Evolutionary conservation across 2,329 filamentous ascomycete species (phyloP).

Genomic region (Aphanocladium album): DNA sequence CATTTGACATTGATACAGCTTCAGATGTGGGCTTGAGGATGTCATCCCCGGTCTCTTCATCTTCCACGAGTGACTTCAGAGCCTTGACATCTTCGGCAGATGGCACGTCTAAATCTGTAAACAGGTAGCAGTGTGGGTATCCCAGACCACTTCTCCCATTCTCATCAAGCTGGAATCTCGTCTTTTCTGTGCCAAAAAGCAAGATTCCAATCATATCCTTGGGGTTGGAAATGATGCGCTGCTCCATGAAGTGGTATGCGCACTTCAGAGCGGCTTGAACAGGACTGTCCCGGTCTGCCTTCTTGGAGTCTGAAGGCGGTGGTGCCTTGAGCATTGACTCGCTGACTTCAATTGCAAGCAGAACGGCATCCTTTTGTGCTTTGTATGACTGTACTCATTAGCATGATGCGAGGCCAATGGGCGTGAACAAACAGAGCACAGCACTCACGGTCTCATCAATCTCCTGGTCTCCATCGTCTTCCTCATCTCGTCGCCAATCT

Average conservation of each 20-base stretch:
- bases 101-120: constrained; percentile 83
- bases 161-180: constrained; percentile 68
- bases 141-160: constrained; percentile 54
- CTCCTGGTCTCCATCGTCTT: constrained; percentile 58
- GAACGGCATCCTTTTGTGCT: constrained; percentile 91
- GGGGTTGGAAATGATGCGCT: constrained; percentile 94
- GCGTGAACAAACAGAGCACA: not conserved
- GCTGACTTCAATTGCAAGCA: constrained; percentile 92
- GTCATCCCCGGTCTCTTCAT: constrained; percentile 65
- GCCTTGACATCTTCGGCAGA: constrained; percentile 80
- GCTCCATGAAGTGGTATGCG: constrained; percentile 92
- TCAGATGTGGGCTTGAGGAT: constrained; percentile 67
- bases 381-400: constrained; percentile 65
- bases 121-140: constrained; percentile 89
- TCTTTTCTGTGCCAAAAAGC: constrained; percentile 82
- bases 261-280: constrained; percentile 84
- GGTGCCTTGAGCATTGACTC: constrained; percentile 75
- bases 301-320: constrained; percentile 61
- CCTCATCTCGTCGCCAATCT: constrained; percentile 48
- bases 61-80: constrained; percentile 70
- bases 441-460: constrained; percentile 58
- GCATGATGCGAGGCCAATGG: constrained; percentile 2
- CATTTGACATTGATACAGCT: constrained; percentile 73
- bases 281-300: constrained; percentile 71
- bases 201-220: constrained; percentile 96